These are phyloP conservation scores for Neurospora sp. DNA, from an alignment of 495 filamentous ascomycete genomes.

Conservation along the genomic window DNA sequence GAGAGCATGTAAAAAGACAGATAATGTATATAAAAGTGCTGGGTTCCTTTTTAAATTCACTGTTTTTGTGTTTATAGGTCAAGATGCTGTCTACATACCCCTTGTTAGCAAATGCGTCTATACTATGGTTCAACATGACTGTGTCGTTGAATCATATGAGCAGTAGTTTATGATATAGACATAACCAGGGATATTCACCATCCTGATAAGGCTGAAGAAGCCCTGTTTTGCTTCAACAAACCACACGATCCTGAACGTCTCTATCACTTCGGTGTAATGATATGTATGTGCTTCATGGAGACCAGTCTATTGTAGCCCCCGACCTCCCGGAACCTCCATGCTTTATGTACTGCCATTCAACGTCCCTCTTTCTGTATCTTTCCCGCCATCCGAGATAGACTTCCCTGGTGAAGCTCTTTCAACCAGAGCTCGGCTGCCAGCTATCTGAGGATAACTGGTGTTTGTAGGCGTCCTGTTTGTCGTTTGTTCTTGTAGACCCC, in stretches of 20 bases:
- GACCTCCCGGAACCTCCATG: neutral
- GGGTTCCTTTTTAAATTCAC: neutral
- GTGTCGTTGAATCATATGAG: too few species aligned
- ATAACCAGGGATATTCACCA: neutral
- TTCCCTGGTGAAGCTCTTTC: neutral
- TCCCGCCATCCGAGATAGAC: neutral
- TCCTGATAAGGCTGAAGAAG: too few species aligned
- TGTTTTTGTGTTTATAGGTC: neutral
- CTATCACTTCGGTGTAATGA: neutral
- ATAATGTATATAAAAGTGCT: neutral
- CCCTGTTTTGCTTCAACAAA: neutral
- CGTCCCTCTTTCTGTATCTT: neutral
- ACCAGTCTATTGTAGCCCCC: neutral
- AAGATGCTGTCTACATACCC: neutral
- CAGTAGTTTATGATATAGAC: neutral
- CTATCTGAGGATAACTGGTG: neutral
- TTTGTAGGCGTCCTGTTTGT: neutral
- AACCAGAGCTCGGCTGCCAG: neutral
- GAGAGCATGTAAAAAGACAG: neutral
- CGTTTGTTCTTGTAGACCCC: neutral
- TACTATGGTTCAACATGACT: too few species aligned
- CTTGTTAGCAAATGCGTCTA: neutral
- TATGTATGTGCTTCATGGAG: neutral
- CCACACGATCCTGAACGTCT: neutral
- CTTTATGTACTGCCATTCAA: neutral